These are phyloP conservation scores for Exophiala sp. DNA, from an alignment of 2,329 filamentous ascomycete species.

Conservation along the genomic window DNA sequence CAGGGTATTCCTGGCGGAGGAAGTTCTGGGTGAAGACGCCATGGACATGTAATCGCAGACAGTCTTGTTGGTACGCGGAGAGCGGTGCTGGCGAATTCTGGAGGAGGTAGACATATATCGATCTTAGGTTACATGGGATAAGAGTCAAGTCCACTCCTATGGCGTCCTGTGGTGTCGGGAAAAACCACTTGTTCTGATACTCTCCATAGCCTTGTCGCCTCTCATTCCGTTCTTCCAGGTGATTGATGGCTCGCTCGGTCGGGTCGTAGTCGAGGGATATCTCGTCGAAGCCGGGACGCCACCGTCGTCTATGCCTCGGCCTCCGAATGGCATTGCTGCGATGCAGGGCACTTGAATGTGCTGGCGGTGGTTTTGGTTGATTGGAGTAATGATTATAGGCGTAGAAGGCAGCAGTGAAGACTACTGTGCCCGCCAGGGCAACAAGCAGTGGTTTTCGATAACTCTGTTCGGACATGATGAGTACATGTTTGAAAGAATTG, in stretches of 20 bases:
- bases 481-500: constrained; percentile 4
- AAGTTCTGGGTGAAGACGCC: constrained; percentile 25
- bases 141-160: constrained; percentile 14
- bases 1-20: constrained; percentile 22
- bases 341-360: constrained; percentile 16
- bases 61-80: constrained; percentile 8
- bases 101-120: constrained; percentile 16
- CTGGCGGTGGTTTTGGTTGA: neutral
- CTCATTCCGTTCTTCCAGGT: constrained; percentile 12
- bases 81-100: constrained; percentile 7
- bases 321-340: constrained; percentile 29
- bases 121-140: constrained; percentile 16
- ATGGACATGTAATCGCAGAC: constrained; percentile 22
- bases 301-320: constrained; percentile 16
- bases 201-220: constrained; percentile 22
- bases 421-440: constrained; percentile 18
- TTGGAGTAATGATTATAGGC: constrained; percentile 12
- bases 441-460: constrained; percentile 21
- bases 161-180: constrained; percentile 6
- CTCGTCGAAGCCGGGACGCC: constrained; percentile 16
- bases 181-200: constrained; percentile 25
- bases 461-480: constrained; percentile 19
- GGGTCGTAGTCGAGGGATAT: constrained; percentile 20
- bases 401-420: constrained; percentile 19
- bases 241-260: constrained; percentile 14